Percentiles rank a stretch among this genome's conserved stretches.
Evolutionary conservation across 1,139 yeast species (phyloP).

Genomic region (Magnusiomyces suaveolens): DNA sequence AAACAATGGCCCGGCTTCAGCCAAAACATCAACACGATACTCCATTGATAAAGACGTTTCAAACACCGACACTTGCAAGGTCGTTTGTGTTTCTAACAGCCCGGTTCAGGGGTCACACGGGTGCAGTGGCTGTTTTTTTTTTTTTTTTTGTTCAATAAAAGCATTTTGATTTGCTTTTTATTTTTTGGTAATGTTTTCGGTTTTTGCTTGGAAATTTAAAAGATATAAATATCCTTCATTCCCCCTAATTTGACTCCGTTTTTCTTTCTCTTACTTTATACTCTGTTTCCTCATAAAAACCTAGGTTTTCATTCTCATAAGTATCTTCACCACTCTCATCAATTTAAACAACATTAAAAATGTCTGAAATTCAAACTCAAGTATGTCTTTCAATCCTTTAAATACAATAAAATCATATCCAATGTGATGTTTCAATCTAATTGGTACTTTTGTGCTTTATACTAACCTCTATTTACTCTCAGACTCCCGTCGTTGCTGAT

Average conservation of each 20-base stretch:
- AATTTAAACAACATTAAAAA: not conserved
- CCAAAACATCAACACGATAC: too few species aligned
- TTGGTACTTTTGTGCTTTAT: not conserved
- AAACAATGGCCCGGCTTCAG: too few species aligned
- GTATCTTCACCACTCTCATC: not conserved
- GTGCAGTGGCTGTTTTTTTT: not conserved
- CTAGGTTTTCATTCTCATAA: not conserved
- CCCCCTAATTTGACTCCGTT: not conserved
- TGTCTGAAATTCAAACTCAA: not conserved
- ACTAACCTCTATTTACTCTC: not conserved
- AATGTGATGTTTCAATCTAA: not conserved
- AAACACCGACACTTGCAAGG: too few species aligned
- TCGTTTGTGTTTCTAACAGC: too few species aligned
- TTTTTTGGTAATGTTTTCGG: not conserved
- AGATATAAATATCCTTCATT: not conserved
- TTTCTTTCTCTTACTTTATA: not conserved
- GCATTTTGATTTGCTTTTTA: not conserved
- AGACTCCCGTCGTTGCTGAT: slow-evolving; percentile 1
- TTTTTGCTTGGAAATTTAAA: not conserved
- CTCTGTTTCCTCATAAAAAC: not conserved
- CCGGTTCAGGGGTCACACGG: not conserved
- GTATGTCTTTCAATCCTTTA: not conserved
- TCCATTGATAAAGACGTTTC: too few species aligned
- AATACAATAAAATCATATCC: too few species aligned
- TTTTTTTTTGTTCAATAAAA: too few species aligned